Evolutionary conservation across 2,329 filamentous ascomycete species (phyloP).

Genomic region (Dothistroma pini): DNA sequence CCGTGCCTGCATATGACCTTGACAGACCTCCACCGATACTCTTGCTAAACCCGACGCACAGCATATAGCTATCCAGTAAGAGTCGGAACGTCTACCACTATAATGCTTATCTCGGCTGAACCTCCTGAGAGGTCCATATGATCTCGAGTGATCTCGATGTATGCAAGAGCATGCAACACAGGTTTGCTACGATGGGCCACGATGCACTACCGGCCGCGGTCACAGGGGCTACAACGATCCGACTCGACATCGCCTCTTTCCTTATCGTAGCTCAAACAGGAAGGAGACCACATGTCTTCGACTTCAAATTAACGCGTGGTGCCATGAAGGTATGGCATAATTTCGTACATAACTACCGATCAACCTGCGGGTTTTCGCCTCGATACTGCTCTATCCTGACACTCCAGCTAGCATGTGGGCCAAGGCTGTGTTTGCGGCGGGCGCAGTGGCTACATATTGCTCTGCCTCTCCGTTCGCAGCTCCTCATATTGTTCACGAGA

Average conservation of each 20-base stretch:
- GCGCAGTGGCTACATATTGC: conserved; percentile 17
- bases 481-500: conserved; percentile 33
- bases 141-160: background rate
- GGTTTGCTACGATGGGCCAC: background rate
- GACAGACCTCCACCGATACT: no score
- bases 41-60: background rate
- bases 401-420: conserved; percentile 3
- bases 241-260: background rate
- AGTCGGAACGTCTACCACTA: background rate
- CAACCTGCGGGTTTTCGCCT: background rate
- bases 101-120: background rate
- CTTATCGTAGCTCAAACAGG: background rate
- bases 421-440: background rate
- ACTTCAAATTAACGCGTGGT: no score
- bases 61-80: background rate
- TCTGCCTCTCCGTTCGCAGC: conserved; percentile 24
- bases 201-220: background rate
- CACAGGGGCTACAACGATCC: background rate
- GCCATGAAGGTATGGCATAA: no score
- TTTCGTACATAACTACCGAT: background rate
- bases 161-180: background rate
- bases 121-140: background rate
- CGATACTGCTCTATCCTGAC: background rate
- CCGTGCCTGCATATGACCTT: background rate
- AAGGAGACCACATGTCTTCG: background rate